Evolutionary conservation across 768 basidiomycete species (phyloP), one percentile per base, ranked within the genome.

Genomic region (Leccinum pellstonianum): DNA sequence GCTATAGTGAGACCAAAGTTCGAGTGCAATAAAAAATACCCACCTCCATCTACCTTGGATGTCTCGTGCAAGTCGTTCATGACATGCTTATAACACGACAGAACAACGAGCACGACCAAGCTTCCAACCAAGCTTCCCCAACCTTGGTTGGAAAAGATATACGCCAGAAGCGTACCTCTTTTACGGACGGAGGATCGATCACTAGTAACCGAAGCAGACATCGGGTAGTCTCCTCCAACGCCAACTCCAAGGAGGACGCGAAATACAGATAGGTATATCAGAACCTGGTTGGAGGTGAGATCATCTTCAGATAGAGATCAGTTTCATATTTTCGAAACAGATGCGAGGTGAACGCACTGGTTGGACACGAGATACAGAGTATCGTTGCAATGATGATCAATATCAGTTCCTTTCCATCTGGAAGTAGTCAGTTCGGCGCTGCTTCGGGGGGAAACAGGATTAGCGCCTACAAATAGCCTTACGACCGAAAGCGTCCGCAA

Each of bases 371-470:
- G 57, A 91, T 77, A 29, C 79, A 81, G 37, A 90, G 71, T 67
- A 91, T 89, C 2, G 90, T 91, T 0, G 87, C 88, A 54, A 91
- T 61, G 67, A 92, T 90, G 64, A 90, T 89, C 58, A 92, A 75
- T 82, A 91, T 87, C 54, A 21, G 80, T 66, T 91, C 90, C 69
- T 90, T 88, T 9, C 89, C 21, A 62, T 90, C 86, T 85, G 68
- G 50, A 31, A 54, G 9, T 29, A 9, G 31, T 64, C 47, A 67
- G 62, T 17, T 9, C 55, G 21, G 46, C 6, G 25, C 31, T 10
- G 1, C 29, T 31, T 38, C 48, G n/a, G 29, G 10, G 23, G 50
- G 9, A 19, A 23, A 52, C n/a, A 12, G 17, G 15, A 49, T 46
- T 3, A 23, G 7, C 0, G 61, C 78, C 55, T 50, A 86, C 85